phyloP scores from a whole-genome alignment of 2,329 filamentous ascomycete genomes.

The Botrytis pseudocinerea region DNA sequence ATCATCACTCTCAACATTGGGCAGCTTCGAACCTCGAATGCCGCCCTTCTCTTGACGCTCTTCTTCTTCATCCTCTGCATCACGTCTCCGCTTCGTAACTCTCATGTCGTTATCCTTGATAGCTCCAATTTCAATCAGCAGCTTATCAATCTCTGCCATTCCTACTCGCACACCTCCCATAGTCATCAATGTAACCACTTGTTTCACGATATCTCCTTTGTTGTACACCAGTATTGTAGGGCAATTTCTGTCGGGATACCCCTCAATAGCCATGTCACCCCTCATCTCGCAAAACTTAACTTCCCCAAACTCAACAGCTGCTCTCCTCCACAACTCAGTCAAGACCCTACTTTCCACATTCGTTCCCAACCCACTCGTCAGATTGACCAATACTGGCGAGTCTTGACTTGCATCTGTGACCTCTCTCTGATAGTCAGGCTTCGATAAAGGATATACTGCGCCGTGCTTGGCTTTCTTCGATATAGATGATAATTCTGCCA shows the following conservation, averaged over 20 bases:
- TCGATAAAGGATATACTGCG: conserved; percentile 89
- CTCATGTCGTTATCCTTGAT: conserved; percentile 77
- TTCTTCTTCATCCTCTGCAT: conserved; percentile 39
- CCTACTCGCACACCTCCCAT: conserved; percentile 71
- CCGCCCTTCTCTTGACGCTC: conserved; percentile 37
- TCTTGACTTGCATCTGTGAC: conserved; percentile 87
- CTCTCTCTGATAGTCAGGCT: conserved; percentile 87
- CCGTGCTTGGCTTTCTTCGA: conserved; percentile 79
- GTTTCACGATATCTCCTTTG: conserved; percentile 87
- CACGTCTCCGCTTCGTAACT: conserved; percentile 47
- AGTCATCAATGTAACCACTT: conserved; percentile 85
- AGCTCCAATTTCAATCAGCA: conserved; percentile 81
- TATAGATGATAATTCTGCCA: conserved; percentile 76
- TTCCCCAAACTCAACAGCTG: conserved; percentile 84
- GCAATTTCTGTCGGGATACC: conserved; percentile 92
- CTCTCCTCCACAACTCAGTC: conserved; percentile 80
- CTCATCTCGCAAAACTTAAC: conserved; percentile 97
- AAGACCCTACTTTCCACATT: conserved; percentile 85
- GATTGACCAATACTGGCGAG: conserved; percentile 70
- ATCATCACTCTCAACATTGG: conserved; percentile 42
- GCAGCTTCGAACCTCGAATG: conserved; percentile 34
- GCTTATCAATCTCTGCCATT: conserved; percentile 73
- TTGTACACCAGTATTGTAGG: conserved; percentile 92
- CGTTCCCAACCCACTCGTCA: conserved; percentile 74
- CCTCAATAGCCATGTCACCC: conserved; percentile 90